These are phyloP conservation scores for Kockovaella imperatae DNA, from an alignment of 768 basidiomycete genomes.

Conservation along the genomic window DNA sequence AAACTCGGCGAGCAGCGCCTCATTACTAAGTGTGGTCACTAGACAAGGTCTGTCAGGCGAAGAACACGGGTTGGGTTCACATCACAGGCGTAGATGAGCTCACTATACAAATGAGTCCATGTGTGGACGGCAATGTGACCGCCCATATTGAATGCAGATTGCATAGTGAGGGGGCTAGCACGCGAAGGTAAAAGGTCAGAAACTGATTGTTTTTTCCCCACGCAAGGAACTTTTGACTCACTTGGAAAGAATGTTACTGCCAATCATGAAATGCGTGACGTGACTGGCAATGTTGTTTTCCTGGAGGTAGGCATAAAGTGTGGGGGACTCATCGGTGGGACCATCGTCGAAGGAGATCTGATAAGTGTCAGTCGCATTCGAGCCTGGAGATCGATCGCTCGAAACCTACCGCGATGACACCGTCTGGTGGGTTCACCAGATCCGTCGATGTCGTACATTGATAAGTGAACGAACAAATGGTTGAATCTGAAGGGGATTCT, in stretches of 20 bases:
- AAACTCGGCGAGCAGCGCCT: conserved; percentile 63
- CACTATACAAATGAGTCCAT: conserved; percentile 45
- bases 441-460: conserved; percentile 59
- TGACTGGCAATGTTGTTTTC: conserved; percentile 50
- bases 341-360: conserved; percentile 43
- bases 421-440: conserved; percentile 68
- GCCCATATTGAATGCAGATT: conserved; percentile 48
- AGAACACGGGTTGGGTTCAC: neutral
- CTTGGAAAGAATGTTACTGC: conserved; percentile 60
- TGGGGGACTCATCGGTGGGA: conserved; percentile 36
- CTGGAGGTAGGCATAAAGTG: conserved; percentile 60
- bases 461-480: conserved; percentile 70
- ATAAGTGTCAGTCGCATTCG: neutral
- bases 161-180: conserved; percentile 51
- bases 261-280: conserved; percentile 89
- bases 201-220: neutral
- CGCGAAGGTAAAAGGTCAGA: neutral
- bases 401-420: conserved; percentile 50
- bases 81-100: conserved; percentile 7
- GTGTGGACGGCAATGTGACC: conserved; percentile 46
- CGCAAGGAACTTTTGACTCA: conserved; percentile 3
- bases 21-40: conserved; percentile 52
- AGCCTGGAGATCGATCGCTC: neutral
- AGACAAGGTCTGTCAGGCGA: neutral
- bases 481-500: conserved; percentile 44